phyloP scores from a whole-genome alignment of 805 yeast genomes.

The Hanseniaspora osmophila region DNA sequence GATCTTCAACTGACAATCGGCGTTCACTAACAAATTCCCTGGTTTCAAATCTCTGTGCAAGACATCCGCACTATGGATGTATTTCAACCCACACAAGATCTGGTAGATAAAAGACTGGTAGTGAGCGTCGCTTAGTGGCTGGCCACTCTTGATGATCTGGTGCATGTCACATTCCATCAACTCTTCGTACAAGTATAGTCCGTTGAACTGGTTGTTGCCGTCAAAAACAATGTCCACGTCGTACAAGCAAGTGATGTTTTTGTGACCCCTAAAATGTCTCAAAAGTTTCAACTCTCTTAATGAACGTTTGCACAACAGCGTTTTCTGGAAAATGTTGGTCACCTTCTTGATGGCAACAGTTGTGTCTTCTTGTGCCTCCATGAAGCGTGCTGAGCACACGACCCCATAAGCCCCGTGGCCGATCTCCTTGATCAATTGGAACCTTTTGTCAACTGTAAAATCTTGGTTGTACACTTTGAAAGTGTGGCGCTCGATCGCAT shows the following conservation, averaged over 20 bases:
- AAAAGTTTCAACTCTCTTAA: constrained; percentile 78
- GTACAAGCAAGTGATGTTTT: constrained; percentile 86
- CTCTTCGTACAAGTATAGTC: constrained; percentile 86
- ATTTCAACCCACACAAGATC: constrained; percentile 77
- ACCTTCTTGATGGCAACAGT: constrained; percentile 91
- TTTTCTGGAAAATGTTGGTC: constrained; percentile 84
- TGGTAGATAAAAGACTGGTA: constrained; percentile 89
- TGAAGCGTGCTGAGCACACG: constrained; percentile 84
- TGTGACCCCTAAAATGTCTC: constrained; percentile 90
- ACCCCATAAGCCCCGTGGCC: constrained; percentile 98
- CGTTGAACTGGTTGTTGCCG: constrained; percentile 53
- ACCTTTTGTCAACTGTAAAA: constrained; percentile 78
- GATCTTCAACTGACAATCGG: constrained; percentile 90
- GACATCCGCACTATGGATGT: constrained; percentile 84
- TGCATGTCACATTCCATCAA: constrained; percentile 98
- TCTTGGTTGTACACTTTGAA: constrained; percentile 77
- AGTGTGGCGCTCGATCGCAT: constrained; percentile 27
- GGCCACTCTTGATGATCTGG: constrained; percentile 88
- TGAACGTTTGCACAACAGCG: constrained; percentile 82
- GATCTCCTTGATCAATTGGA: constrained; percentile 78
- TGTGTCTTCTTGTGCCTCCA: constrained; percentile 57
- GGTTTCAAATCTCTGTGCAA: constrained; percentile 92
- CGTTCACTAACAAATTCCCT: constrained; percentile 81
- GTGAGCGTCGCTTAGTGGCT: constrained; percentile 86
- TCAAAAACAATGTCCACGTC: constrained; percentile 72